Evolutionary conservation across 139 green algal species (phyloP).

Genomic region (Coelastrella sp.): DNA sequence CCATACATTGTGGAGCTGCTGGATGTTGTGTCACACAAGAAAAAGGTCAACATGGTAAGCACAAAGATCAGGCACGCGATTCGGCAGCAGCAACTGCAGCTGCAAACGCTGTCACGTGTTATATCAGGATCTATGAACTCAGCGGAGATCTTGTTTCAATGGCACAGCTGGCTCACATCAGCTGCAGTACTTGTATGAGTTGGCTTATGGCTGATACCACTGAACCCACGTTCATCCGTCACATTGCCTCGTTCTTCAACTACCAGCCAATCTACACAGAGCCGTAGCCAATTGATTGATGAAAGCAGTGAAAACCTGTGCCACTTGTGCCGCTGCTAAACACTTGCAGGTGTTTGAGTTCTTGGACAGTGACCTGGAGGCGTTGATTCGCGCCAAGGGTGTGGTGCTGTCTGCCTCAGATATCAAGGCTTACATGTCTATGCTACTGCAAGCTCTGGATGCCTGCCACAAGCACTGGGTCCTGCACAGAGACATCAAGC

Average conservation of each 20-base stretch:
- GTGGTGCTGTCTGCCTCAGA: constrained; percentile 79
- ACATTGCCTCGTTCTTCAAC: too few relatives aligned
- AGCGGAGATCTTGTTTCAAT: too few relatives aligned
- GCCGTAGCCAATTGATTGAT: too few relatives aligned
- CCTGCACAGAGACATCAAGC: constrained; percentile 93
- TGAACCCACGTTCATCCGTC: too few relatives aligned
- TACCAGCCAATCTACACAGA: too few relatives aligned
- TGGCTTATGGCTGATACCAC: too few relatives aligned
- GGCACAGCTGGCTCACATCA: too few relatives aligned
- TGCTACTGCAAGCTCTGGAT: constrained; percentile 76
- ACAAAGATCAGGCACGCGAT: not conserved
- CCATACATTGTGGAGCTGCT: constrained; percentile 84
- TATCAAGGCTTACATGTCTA: constrained; percentile 92
- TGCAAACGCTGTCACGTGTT: too few relatives aligned
- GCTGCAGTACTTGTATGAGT: too few relatives aligned
- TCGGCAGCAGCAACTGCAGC: not conserved
- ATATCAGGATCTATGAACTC: too few relatives aligned
- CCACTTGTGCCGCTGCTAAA: not conserved
- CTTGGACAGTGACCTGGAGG: constrained; percentile 87
- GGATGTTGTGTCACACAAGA: constrained; percentile 83
- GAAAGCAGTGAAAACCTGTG: too few relatives aligned
- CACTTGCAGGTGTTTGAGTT: constrained; percentile 85
- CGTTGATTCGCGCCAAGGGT: constrained; percentile 84
- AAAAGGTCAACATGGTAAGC: constrained; percentile 63
- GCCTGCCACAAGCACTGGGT: constrained; percentile 86